Percentiles rank a stretch among this genome's conserved stretches.
Conservation (phyloP, 164 flowering plant species). For the Taxillus chinensis region DNA sequence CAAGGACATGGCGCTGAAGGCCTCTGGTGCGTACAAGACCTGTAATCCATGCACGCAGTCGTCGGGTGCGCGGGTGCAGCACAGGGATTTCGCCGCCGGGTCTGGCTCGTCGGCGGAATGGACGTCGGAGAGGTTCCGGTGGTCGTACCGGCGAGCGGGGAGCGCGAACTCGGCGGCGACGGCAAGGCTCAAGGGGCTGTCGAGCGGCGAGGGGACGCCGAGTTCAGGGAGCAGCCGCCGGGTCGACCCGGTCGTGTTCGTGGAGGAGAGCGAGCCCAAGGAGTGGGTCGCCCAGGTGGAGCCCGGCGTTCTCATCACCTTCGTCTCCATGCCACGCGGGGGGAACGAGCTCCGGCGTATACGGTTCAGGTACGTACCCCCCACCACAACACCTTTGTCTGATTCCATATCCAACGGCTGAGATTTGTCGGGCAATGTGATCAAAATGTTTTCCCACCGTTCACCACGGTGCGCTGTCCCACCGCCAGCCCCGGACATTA, state of each 20-base stretch:
- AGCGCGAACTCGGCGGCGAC: conserved; percentile 39
- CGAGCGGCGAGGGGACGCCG: conserved; percentile 49
- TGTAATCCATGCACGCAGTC: conserved; percentile 35
- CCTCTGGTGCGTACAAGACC: conserved; percentile 41
- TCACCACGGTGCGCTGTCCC: too few species aligned
- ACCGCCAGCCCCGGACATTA: too few species aligned
- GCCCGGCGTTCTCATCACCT: conserved; percentile 56
- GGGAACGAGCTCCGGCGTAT: conserved; percentile 64
- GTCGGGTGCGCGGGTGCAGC: conserved; percentile 11
- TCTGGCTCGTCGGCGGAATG: conserved; percentile 1
- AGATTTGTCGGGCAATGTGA: neutral
- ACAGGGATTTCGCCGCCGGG: conserved; percentile 7
- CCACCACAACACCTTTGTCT: neutral
- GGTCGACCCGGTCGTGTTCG: conserved; percentile 37
- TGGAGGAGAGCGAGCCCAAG: conserved; percentile 55
- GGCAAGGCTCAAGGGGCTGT: conserved; percentile 32
- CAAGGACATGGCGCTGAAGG: conserved; percentile 61
- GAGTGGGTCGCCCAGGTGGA: conserved; percentile 76
- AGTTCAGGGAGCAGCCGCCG: conserved; percentile 32
- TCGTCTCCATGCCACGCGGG: conserved; percentile 51
- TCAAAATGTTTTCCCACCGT: neutral
- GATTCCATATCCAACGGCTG: neutral
- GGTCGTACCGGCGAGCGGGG: conserved; percentile 36
- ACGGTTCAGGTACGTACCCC: conserved; percentile 44
- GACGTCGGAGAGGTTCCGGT: conserved; percentile 38